Evolutionary conservation across 257 asterid species (phyloP), one percentile per base, ranked within the genome.

Genomic region (Solanum infundibuliforme): DNA sequence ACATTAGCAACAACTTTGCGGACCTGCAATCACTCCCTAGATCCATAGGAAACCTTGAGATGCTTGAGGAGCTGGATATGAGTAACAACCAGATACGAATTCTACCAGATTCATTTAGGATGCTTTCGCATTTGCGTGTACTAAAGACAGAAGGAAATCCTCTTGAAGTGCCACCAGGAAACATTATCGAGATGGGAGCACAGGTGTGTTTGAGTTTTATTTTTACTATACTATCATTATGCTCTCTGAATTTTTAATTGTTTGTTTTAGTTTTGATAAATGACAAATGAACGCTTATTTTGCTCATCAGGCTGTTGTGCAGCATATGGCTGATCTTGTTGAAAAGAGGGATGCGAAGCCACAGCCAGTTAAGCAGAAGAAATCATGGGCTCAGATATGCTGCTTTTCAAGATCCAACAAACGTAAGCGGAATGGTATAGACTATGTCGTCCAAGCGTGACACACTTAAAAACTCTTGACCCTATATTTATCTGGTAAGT

Each of bases 111-210:
- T 96, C 98, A 8, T 96, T 96, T 85, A 92, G 96, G 91, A 92
- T 95, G 98, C 92, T 96, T 52, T 87, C 92, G 16, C 90, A 68
- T 65, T 93, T 96, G 34, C 91, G 96, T n/a, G 90, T 91, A 83
- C 87, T 96, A 43, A 93, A 95, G 6, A 91, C 91, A 1, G 98
- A 94, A 87, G 98, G 98, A 92, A 96, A 96, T 91, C 98, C 98
- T 87, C 91, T 96, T 81, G 89, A 90, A 55, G 79, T 88, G 62
- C 98, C 98, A 32, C 98, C 98, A 5, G 86, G 90, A 89, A 88
- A 92, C 85, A 86, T 96, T 58, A 86, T 93, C 46, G 91, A 88
- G 87, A 90, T 87, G 87, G 98, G 98, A 39, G 95, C 98, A 27
- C 95, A 95, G 98, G 98, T 81, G 25, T 27, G 38, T 46, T 46